Conservation (phyloP, 345 rosid genomes). For the Gynandropsis gynandra region DNA sequence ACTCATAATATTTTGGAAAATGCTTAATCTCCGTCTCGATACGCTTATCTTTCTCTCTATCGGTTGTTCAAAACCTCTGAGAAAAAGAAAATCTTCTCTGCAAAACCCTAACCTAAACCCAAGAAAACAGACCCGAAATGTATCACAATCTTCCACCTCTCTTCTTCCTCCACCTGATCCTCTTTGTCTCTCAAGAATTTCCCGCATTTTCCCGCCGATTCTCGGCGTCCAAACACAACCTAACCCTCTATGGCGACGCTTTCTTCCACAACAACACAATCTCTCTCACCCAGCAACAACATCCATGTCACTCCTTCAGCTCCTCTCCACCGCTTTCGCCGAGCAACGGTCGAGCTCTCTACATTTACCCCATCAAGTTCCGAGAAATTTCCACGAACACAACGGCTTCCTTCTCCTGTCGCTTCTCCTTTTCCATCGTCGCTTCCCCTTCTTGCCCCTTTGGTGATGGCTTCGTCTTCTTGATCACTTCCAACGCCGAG, state of each 20-base stretch:
- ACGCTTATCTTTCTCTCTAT: too few relatives aligned
- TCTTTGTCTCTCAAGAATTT: constrained; percentile 24
- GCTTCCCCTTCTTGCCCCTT: constrained; percentile 49
- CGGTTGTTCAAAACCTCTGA: too few relatives aligned
- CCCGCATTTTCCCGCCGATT: constrained; percentile 30
- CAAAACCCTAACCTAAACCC: background rate
- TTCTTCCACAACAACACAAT: constrained; percentile 40
- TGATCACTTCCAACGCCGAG: constrained; percentile 62
- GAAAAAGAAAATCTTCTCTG: background rate
- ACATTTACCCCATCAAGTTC: constrained; percentile 48
- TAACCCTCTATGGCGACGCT: constrained; percentile 73
- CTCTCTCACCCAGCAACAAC: constrained; percentile 53
- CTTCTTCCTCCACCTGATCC: constrained; percentile 33
- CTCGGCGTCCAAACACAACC: constrained; percentile 33
- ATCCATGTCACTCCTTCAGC: background rate
- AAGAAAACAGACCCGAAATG: constrained; percentile 15
- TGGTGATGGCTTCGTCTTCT: constrained; percentile 77
- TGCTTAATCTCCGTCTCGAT: too few relatives aligned
- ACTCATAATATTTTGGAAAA: too few relatives aligned
- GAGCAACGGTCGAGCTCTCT: constrained; percentile 51
- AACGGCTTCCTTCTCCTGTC: constrained; percentile 54
- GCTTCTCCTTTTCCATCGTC: constrained; percentile 59
- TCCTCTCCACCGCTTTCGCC: constrained; percentile 37
- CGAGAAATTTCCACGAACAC: constrained; percentile 41
- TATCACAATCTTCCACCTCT: constrained; percentile 1